Conservation (phyloP, 1,139 yeast genomes). For the Diutina sp. region DNA sequence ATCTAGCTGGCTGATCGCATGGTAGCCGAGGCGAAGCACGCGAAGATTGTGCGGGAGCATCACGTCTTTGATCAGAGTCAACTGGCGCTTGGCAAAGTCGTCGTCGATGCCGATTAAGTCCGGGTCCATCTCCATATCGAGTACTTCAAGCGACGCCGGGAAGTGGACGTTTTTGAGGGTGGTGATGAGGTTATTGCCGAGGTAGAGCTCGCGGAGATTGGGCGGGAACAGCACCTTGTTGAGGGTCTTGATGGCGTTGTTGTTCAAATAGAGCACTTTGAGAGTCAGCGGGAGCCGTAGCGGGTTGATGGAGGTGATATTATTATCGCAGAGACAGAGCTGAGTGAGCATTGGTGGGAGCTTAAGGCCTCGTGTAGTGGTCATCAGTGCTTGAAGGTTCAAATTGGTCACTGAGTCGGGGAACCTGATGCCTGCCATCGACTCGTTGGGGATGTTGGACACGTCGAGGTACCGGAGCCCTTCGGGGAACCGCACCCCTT, state of each 20-base stretch:
- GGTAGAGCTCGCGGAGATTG: constrained; percentile 20
- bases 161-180: constrained; percentile 32
- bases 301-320: constrained; percentile 35
- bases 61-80: constrained; percentile 32
- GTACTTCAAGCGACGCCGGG: constrained; percentile 23
- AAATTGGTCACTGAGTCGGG: constrained; percentile 27
- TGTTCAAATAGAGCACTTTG: constrained; percentile 22
- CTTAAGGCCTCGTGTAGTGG: constrained; percentile 32
- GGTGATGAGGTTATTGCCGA: constrained; percentile 32
- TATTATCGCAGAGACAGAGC: constrained; percentile 26
- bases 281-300: constrained; percentile 29
- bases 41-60: constrained; percentile 24
- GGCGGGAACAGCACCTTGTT: constrained; percentile 32
- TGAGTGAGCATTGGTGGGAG: constrained; percentile 20
- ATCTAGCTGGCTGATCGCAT: constrained; percentile 26
- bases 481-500: constrained; percentile 31
- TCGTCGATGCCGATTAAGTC: constrained; percentile 8
- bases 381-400: constrained; percentile 34
- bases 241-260: constrained; percentile 32
- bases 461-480: constrained; percentile 22
- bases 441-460: constrained; percentile 33
- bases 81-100: constrained; percentile 29
- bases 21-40: constrained; percentile 26
- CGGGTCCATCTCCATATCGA: constrained; percentile 33
- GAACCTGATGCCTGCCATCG: constrained; percentile 35